Evolutionary conservation across 2,329 filamentous ascomycete species (phyloP).

Genomic region (Neofusicoccum ribis): DNA sequence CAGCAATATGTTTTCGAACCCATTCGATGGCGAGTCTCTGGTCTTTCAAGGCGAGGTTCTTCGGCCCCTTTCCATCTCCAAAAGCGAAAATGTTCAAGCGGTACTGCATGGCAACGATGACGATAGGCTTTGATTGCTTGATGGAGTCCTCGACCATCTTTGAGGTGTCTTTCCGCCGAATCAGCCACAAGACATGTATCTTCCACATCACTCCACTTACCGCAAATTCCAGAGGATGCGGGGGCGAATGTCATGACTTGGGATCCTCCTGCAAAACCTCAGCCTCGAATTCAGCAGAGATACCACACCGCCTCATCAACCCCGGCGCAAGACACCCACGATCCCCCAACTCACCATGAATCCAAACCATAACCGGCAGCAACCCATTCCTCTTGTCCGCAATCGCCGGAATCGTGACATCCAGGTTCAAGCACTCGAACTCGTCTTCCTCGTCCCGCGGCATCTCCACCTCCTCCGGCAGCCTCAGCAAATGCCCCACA

Average conservation of each 20-base stretch:
- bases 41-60: slow-evolving; percentile 41
- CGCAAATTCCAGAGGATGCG: slow-evolving; percentile 44
- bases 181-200: not conserved
- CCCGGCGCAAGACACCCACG: not conserved
- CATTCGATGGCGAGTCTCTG: slow-evolving; percentile 38
- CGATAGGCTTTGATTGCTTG: slow-evolving; percentile 35
- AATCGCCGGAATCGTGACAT: slow-evolving; percentile 36
- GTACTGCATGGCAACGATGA: slow-evolving; percentile 48
- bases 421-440: slow-evolving; percentile 46
- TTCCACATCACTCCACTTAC: slow-evolving; percentile 24
- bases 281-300: not conserved
- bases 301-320: not conserved
- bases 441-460: slow-evolving; percentile 43
- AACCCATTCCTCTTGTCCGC: not conserved
- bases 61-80: slow-evolving; percentile 39
- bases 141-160: slow-evolving; percentile 33
- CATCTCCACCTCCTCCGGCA: slow-evolving; percentile 34
- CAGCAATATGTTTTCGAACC: slow-evolving; percentile 27
- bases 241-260: slow-evolving; percentile 49
- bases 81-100: slow-evolving; percentile 50
- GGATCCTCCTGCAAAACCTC: slow-evolving; percentile 35
- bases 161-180: not conserved
- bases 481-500: slow-evolving; percentile 46
- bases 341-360: slow-evolving; percentile 38
- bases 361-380: slow-evolving; percentile 48